These are phyloP conservation scores for Thalassiosira ordinaria DNA, from an alignment of 352 stramenopile species.

Conservation along the genomic window DNA sequence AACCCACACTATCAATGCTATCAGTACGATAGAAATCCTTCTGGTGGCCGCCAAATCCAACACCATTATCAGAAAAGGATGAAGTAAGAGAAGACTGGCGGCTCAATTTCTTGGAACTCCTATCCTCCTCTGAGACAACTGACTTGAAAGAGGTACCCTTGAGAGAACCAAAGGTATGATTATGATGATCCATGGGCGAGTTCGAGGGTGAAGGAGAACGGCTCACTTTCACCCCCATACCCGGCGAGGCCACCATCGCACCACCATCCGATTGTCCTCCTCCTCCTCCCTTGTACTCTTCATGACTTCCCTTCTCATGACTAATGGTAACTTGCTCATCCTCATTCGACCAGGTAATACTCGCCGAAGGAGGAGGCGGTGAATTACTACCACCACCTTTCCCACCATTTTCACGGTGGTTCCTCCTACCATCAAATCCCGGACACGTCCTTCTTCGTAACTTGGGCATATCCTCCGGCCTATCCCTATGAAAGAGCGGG, in stretches of 20 bases:
- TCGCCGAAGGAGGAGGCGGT: not conserved
- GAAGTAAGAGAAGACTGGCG: constrained; percentile 8
- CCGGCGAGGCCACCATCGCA: not conserved
- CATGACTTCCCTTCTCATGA: not conserved
- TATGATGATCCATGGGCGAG: constrained; percentile 13
- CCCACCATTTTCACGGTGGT: too few species aligned
- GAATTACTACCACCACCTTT: too few species aligned
- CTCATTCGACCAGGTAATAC: constrained; percentile 15
- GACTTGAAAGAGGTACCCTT: constrained; percentile 29
- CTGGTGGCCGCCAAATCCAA: not conserved
- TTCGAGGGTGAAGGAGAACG: constrained; percentile 49
- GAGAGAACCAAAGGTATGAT: constrained; percentile 1
- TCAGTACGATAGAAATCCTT: constrained; percentile 21
- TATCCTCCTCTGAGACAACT: constrained; percentile 38
- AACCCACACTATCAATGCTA: too few species aligned
- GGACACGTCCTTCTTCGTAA: constrained; percentile 78
- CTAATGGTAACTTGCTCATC: not conserved
- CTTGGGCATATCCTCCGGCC: constrained; percentile 70
- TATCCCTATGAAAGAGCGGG: constrained; percentile 82
- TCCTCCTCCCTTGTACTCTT: constrained; percentile 2
- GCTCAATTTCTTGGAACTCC: constrained; percentile 1
- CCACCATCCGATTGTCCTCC: not conserved
- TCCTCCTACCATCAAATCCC: constrained; percentile 78
- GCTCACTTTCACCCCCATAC: constrained; percentile 40
- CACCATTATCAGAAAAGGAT: constrained; percentile 4